Percentiles rank a stretch among this genome's conserved stretches.
phyloP scores from a whole-genome alignment of 352 stramenopile genomes.

The Paralagenidium karlingii region DNA sequence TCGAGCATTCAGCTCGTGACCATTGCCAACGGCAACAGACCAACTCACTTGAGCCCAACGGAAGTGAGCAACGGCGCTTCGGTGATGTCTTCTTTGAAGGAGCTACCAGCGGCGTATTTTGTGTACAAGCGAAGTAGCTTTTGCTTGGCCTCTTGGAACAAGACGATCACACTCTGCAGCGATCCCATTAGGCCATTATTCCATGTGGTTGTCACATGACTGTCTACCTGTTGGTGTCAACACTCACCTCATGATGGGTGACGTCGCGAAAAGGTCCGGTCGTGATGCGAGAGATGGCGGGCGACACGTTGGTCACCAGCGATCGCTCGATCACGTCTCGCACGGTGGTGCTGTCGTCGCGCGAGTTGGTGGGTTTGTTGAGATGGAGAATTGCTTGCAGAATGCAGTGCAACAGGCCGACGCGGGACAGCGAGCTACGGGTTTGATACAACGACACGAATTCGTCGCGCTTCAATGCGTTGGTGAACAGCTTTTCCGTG shows the following conservation, averaged over 20 bases:
- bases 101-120: slow-evolving; percentile 57
- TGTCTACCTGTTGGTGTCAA: too few relatives aligned
- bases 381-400: slow-evolving; percentile 26
- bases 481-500: slow-evolving; percentile 23
- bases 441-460: slow-evolving; percentile 33
- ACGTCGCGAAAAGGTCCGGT: slow-evolving; percentile 58
- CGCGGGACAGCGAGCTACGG: slow-evolving; percentile 37
- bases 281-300: slow-evolving; percentile 41
- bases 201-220: too few relatives aligned
- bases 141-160: slow-evolving; percentile 57
- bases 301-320: slow-evolving; percentile 27
- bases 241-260: slow-evolving; percentile 54
- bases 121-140: slow-evolving; percentile 63
- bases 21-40: too few relatives aligned
- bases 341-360: slow-evolving; percentile 2
- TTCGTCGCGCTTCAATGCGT: slow-evolving; percentile 19
- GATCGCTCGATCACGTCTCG: slow-evolving; percentile 25
- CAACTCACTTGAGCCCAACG: too few relatives aligned
- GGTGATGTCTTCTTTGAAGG: too few relatives aligned
- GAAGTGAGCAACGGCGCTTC: too few relatives aligned
- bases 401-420: slow-evolving; percentile 57
- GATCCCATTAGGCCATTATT: too few relatives aligned
- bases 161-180: slow-evolving; percentile 40
- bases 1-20: too few relatives aligned
- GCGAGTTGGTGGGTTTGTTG: slow-evolving; percentile 9